Evolutionary conservation across 805 yeast species (phyloP).

Genomic region (Isabelozyma heimii): DNA sequence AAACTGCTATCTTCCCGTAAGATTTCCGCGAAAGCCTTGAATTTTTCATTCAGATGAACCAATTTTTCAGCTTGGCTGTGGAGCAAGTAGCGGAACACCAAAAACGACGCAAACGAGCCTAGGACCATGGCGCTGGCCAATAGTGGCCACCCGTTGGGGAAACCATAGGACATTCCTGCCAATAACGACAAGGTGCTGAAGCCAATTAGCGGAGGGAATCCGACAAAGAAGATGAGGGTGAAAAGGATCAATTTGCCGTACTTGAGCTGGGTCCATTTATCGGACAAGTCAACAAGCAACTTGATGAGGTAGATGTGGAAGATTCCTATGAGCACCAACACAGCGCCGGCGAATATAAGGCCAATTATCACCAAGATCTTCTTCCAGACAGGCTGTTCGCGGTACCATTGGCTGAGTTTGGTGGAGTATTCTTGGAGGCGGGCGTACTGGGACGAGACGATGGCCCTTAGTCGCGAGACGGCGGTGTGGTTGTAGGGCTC

Average conservation of each 20-base stretch:
- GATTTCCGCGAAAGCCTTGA: constrained; percentile 73
- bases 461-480: neutral
- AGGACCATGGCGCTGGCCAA: constrained; percentile 64
- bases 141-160: constrained; percentile 75
- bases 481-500: neutral
- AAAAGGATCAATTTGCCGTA: constrained; percentile 49
- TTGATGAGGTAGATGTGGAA: constrained; percentile 37
- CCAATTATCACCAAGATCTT: constrained; percentile 11
- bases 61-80: constrained; percentile 56
- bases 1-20: constrained; percentile 66
- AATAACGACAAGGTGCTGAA: constrained; percentile 65
- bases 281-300: constrained; percentile 40
- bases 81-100: constrained; percentile 61
- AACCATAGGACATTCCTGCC: constrained; percentile 82
- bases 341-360: constrained; percentile 5
- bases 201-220: constrained; percentile 91
- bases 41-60: constrained; percentile 57
- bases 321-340: constrained; percentile 15
- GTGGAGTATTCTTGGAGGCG: neutral
- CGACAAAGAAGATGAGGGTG: constrained; percentile 55
- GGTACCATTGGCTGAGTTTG: constrained; percentile 13
- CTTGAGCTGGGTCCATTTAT: constrained; percentile 38
- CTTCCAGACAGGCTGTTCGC: constrained; percentile 12
- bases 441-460: neutral
- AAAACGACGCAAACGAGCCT: constrained; percentile 77